Conservation (phyloP, 1,284 basidiomycete genomes). For the Leccinum cinnamomeum region DNA sequence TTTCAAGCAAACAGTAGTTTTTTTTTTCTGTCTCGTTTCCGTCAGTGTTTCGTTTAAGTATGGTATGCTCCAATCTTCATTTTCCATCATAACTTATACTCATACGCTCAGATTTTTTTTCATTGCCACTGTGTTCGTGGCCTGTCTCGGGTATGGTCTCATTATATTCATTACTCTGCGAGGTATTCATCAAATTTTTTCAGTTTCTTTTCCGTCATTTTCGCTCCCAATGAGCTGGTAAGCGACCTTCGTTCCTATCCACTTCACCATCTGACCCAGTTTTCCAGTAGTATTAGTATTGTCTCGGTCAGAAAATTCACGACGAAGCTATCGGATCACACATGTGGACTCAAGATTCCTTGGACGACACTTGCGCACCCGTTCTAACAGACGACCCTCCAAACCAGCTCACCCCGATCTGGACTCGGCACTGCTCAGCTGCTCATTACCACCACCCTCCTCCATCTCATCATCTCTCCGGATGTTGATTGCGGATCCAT, state of each 20-base stretch:
- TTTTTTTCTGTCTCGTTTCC: neutral
- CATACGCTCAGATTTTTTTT: neutral
- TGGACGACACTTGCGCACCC: too few relatives aligned
- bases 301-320: too few relatives aligned
- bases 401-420: conserved; percentile 17
- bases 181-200: neutral
- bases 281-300: too few relatives aligned
- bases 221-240: neutral
- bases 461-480: conserved; percentile 8
- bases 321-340: too few relatives aligned
- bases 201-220: neutral
- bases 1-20: neutral
- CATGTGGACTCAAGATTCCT: too few relatives aligned
- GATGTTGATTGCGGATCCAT: neutral
- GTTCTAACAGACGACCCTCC: conserved; percentile 14
- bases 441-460: too few relatives aligned
- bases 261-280: too few relatives aligned
- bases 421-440: conserved; percentile 13
- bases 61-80: neutral
- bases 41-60: neutral
- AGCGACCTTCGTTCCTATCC: neutral
- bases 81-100: neutral
- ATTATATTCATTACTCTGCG: neutral
- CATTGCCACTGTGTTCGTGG: neutral
- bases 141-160: neutral